These are phyloP conservation scores for Mortierella alpina DNA, from an alignment of 192 early-diverging fungal species.

Conservation along the genomic window DNA sequence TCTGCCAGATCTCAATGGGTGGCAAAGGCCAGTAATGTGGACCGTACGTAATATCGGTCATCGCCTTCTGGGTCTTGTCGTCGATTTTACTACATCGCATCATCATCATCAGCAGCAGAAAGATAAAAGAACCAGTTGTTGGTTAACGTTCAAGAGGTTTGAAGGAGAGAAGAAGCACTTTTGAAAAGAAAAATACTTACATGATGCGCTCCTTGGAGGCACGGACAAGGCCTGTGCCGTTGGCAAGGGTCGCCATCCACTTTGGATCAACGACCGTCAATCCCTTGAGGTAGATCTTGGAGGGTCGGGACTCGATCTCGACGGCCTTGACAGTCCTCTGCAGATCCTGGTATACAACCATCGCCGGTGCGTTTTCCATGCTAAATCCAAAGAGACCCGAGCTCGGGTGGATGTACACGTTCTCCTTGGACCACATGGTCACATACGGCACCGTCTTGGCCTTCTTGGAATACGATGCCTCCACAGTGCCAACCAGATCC, in stretches of 20 bases:
- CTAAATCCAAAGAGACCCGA: slow-evolving; percentile 67
- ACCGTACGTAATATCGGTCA: slow-evolving; percentile 70
- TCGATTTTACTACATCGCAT: slow-evolving; percentile 51
- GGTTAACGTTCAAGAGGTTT: background rate
- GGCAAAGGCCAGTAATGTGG: slow-evolving; percentile 78
- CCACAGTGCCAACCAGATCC: slow-evolving; percentile 74
- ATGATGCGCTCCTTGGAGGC: slow-evolving; percentile 54
- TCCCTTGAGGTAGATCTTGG: slow-evolving; percentile 57
- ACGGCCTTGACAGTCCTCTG: slow-evolving; percentile 65
- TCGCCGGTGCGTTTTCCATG: slow-evolving; percentile 69
- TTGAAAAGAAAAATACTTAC: slow-evolving; percentile 19
- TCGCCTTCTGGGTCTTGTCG: slow-evolving; percentile 61
- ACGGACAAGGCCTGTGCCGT: slow-evolving; percentile 55
- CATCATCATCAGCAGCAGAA: background rate
- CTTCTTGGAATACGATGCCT: slow-evolving; percentile 61
- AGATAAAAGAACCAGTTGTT: slow-evolving; percentile 1
- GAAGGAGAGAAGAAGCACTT: background rate
- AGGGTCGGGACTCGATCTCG: slow-evolving; percentile 42
- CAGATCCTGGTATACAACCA: slow-evolving; percentile 80
- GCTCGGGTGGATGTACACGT: slow-evolving; percentile 80
- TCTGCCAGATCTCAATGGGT: slow-evolving; percentile 72
- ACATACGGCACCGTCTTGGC: slow-evolving; percentile 66
- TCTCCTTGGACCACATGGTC: slow-evolving; percentile 80
- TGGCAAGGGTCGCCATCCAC: slow-evolving; percentile 86
- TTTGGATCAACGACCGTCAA: slow-evolving; percentile 79